Percentiles rank a stretch among this genome's conserved stretches.
Evolutionary conservation across 225 moss, liverwort and hornwort genomes (phyloP).

Genomic region (Antitrichia curtipendula): DNA sequence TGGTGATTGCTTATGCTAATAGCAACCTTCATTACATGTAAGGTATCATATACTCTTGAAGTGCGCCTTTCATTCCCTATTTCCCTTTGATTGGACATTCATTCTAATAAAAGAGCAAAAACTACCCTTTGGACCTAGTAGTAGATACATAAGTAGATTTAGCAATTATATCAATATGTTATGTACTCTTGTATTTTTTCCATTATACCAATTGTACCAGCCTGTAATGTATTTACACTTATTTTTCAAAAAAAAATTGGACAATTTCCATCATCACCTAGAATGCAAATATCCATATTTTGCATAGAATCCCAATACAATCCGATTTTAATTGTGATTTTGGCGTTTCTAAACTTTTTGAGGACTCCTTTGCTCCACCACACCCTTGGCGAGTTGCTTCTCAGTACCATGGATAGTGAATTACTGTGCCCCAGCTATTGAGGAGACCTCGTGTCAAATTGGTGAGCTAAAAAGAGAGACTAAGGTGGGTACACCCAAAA

Average conservation of each 20-base stretch:
- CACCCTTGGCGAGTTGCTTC: not conserved
- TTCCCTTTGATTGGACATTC: too few relatives aligned
- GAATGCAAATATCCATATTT: not conserved
- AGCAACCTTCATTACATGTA: not conserved
- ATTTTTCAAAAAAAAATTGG: not conserved
- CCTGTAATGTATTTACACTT: too few relatives aligned
- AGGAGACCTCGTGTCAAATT: not conserved
- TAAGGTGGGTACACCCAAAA: too few relatives aligned
- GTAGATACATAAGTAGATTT: not conserved
- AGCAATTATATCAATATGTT: too few relatives aligned
- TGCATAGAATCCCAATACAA: not conserved
- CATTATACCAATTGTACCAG: not conserved
- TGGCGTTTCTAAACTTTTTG: not conserved
- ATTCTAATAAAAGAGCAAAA: not conserved
- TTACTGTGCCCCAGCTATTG: not conserved
- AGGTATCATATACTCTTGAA: not conserved
- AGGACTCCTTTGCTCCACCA: not conserved
- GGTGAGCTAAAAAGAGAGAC: not conserved
- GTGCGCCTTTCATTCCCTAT: too few relatives aligned
- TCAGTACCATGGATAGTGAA: too few relatives aligned
- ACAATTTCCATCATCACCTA: not conserved
- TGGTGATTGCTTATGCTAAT: not conserved
- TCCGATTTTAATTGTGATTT: not conserved
- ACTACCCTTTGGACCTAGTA: not conserved
- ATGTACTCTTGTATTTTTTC: not conserved